Base-by-base conservation (phyloP, 2,329 filamentous ascomycete species). In the Neonectria ditissima region DNA sequence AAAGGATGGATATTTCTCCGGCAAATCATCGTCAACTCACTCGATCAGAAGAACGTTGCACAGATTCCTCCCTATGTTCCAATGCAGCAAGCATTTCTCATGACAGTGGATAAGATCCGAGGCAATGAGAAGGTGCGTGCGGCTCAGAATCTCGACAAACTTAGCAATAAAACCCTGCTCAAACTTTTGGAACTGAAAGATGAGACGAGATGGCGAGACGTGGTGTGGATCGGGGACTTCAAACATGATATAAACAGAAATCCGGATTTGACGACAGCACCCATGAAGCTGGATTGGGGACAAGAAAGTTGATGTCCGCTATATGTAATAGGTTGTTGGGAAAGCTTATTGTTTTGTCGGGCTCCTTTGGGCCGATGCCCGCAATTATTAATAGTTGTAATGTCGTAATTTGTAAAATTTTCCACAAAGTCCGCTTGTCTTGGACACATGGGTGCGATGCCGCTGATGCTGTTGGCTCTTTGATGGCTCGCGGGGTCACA, bases 221-320 rank as follows among this genome's bases (percentile, higher is more conserved):
- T 75, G 11, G 54, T 77, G 11, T 75, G 74, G 68, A 58, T 77
- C n/a, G 41, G 61, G 3, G 55, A 59, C 22, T 48, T 58, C 18
- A 58, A 41, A 6, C 57, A 68, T 8, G 18, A 58, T 11, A n/a
- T 74, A 16, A 65, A 69, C 18, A 34, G 13, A 20, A 44, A 26
- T 11, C 11, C 67, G 20, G 30, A 24, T 13, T 51, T 28, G 14
- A 18, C 10, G 16, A 24, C 20, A 13, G 22, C 18, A 26, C 41
- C 63, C 54, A 45, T 55, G n/a, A 37, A 65, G 41, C 22, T 59
- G 39, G 18, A 48, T 50, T 54, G 45, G 51, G n/a, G 47, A 44
- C 30, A n/a, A 2, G 9, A 5, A 37, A 13, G 24, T 44, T 32
- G 11, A 44, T 26, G 18, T 18, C 10, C 10, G 54, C 11, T 26